These are phyloP conservation scores for Acanthamoeba sp. DNA, from an alignment of 208 protist species.

Conservation along the genomic window DNA sequence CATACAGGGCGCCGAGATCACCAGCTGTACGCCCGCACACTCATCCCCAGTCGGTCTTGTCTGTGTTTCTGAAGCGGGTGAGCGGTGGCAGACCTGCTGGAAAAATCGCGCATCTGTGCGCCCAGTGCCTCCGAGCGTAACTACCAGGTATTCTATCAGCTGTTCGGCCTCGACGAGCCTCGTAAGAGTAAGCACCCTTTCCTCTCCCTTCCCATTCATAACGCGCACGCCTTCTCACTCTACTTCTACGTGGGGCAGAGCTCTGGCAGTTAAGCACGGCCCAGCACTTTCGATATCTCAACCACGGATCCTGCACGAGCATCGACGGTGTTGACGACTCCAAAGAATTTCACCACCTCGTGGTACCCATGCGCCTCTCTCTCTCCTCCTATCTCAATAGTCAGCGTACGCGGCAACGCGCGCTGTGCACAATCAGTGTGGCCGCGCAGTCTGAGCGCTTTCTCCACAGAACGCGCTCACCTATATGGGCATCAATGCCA, in stretches of 20 bases:
- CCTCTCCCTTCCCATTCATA: neutral
- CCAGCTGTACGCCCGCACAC: neutral
- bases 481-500: conserved; percentile 80
- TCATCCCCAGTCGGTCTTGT: neutral
- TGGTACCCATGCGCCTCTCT: neutral
- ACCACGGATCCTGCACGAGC: conserved; percentile 84
- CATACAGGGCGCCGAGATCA: conserved; percentile 80
- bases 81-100: conserved; percentile 73
- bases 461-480: conserved; percentile 90
- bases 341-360: conserved; percentile 85
- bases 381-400: neutral
- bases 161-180: neutral
- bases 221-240: too few relatives aligned
- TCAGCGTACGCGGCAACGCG: too few relatives aligned
- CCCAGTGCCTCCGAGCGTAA: conserved; percentile 88
- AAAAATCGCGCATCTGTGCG: conserved; percentile 82
- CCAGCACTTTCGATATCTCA: conserved; percentile 88
- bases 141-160: conserved; percentile 91
- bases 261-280: neutral
- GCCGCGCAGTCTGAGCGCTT: too few relatives aligned
- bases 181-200: neutral
- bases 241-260: neutral
- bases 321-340: conserved; percentile 90
- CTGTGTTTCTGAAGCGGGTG: neutral
- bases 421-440: too few relatives aligned